Conservation (phyloP, 495 filamentous ascomycete genomes). For the Usnea hakonensis region DNA sequence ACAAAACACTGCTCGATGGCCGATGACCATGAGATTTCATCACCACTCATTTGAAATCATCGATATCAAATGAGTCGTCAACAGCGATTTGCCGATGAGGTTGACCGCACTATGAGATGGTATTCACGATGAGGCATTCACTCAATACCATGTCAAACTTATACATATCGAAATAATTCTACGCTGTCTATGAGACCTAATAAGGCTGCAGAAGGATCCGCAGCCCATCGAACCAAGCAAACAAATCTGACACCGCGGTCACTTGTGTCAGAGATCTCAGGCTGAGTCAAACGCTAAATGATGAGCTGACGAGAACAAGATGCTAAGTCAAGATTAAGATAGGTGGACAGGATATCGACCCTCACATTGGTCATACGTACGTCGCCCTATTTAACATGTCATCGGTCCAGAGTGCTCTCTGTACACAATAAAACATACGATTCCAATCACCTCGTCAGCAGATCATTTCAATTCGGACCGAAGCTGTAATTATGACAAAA, state of each 20-base stretch:
- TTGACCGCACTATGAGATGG: neutral
- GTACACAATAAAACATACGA: too few species aligned
- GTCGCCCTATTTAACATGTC: neutral
- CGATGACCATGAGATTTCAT: neutral
- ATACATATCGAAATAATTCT: neutral
- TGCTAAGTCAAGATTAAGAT: neutral
- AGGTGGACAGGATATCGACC: neutral
- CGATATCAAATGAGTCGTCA: too few species aligned
- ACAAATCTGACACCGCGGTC: neutral
- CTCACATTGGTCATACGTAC: neutral
- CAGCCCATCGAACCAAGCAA: neutral
- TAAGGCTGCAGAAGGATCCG: neutral
- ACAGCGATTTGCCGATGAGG: neutral
- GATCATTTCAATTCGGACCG: neutral
- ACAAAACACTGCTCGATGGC: neutral
- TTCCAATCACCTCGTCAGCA: neutral
- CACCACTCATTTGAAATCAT: too few species aligned
- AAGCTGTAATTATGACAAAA: neutral
- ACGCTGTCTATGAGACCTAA: neutral
- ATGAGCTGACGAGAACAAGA: neutral
- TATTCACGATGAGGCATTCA: neutral
- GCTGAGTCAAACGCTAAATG: neutral
- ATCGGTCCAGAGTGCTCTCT: neutral
- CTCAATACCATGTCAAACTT: neutral
- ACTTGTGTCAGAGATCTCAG: neutral